Evolutionary conservation across 169 alveolate genomes (phyloP), one percentile per base, ranked within the genome.

Genomic region (Hepatocystis sp.): DNA sequence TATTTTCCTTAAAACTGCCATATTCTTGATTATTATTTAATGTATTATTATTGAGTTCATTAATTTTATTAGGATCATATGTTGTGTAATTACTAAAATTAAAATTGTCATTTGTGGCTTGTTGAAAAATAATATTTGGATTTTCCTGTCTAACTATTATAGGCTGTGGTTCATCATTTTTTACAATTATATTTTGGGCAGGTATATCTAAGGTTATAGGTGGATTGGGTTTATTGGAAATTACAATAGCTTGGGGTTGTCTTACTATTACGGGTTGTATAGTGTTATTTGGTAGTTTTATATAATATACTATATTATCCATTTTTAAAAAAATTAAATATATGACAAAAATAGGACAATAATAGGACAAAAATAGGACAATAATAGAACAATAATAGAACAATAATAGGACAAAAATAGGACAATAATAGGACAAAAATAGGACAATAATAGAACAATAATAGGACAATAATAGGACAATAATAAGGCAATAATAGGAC

Each of bases 91-190:
- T n/a, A n/a, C n/a, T n/a, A n/a, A n/a, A n/a, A n/a, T n/a, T n/a
- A n/a, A n/a, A n/a, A n/a, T n/a, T n/a, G n/a, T 81, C 89, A 19
- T 47, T 60, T 39, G 44, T 58, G 13, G 81, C 15, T 17, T 81
- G 46, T 30, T 81, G 68, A 27, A 81, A 49, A 8, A 81, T 63
- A 30, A 81, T 28, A 53, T 81, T 81, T 32, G 89, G 89, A 17
- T 63, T 81, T 61, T 61, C 67, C 15, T 81, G 89, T 81, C 89
- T 60, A 34, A 81, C 89, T 36, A 81, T 81, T 52, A 81, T 81
- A 13, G 89, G 89, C 21, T 64, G 81, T 17, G 89, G 89, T 47
- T 81, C 84, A 10, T 63, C 84, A 55, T 49, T 81, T 63, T 81
- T 81, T 23, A 81, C 47, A 65, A 81, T 81, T 36, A 81, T 81